Evolutionary conservation across 108 stramenopile genomes (phyloP).

Genomic region (Cyclotella choctawhatcheeana): DNA sequence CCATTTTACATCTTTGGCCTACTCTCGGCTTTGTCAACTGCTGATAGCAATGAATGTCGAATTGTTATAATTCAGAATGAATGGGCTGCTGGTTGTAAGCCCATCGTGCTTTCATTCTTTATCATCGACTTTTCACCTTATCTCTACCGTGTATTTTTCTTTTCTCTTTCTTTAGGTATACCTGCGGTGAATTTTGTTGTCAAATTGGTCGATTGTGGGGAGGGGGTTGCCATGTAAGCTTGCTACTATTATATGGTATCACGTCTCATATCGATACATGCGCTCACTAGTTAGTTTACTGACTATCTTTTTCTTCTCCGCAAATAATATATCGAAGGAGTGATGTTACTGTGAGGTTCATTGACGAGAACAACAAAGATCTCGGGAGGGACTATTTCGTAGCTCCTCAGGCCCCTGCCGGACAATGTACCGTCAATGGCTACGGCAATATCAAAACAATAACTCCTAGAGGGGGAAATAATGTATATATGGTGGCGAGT

Average conservation of each 20-base stretch:
- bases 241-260: background rate
- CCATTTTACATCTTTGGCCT: background rate
- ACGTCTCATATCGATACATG: background rate
- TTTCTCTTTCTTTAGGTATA: no score
- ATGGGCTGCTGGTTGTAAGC: slow-evolving; percentile 52
- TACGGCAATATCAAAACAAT: slow-evolving; percentile 61
- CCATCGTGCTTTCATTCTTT: no score
- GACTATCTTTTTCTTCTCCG: background rate
- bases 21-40: background rate
- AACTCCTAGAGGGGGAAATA: slow-evolving; percentile 48
- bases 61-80: slow-evolving; percentile 45
- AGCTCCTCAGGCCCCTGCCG: slow-evolving; percentile 31
- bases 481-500: slow-evolving; percentile 40
- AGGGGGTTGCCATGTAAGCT: slow-evolving; percentile 47
- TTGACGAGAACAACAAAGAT: slow-evolving; percentile 54
- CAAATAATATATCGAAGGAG: slow-evolving; percentile 15
- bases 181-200: slow-evolving; percentile 51
- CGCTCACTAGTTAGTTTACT: background rate
- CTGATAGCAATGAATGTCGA: slow-evolving; percentile 27
- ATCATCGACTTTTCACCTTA: slow-evolving; percentile 3
- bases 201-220: slow-evolving; percentile 50
- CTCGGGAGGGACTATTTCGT: slow-evolving; percentile 51
- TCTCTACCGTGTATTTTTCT: background rate
- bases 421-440: slow-evolving; percentile 52
- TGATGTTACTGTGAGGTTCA: slow-evolving; percentile 47